Percentiles rank a stretch among this genome's conserved stretches.
phyloP scores from a whole-genome alignment of 768 basidiomycete species.

The Serendipita sp. region DNA sequence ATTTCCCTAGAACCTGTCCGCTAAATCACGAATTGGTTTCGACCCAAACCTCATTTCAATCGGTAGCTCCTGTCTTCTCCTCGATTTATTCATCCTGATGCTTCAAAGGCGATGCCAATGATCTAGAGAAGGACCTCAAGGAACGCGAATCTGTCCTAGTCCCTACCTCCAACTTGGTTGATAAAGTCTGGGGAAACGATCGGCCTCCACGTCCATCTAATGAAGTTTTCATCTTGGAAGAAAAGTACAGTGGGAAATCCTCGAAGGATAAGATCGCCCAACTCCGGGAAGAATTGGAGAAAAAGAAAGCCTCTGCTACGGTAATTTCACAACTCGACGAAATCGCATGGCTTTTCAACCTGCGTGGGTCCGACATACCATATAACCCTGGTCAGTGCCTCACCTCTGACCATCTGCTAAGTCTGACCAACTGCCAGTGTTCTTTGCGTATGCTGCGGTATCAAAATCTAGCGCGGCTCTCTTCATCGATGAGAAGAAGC shows the following conservation, averaged over 20 bases:
- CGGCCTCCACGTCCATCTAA: conserved; percentile 55
- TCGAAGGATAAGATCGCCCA: conserved; percentile 48
- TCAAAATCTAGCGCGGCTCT: conserved; percentile 39
- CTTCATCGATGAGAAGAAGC: conserved; percentile 44
- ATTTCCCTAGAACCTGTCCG: neutral
- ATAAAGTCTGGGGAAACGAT: conserved; percentile 51
- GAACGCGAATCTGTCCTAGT: conserved; percentile 44
- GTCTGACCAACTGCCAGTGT: conserved; percentile 32
- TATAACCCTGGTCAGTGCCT: conserved; percentile 49
- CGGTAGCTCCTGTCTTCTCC: conserved; percentile 22
- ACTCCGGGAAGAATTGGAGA: conserved; percentile 46
- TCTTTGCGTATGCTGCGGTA: conserved; percentile 82
- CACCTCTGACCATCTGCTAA: neutral
- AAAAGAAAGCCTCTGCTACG: conserved; percentile 37
- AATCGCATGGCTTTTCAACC: conserved; percentile 85
- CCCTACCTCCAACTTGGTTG: conserved; percentile 60
- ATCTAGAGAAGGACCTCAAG: conserved; percentile 39
- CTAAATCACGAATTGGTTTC: conserved; percentile 53
- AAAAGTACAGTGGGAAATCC: conserved; percentile 59
- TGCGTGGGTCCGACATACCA: conserved; percentile 81
- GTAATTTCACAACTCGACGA: conserved; percentile 87
- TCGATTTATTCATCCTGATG: neutral
- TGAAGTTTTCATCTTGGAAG: conserved; percentile 46
- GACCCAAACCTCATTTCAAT: conserved; percentile 64
- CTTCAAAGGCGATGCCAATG: conserved; percentile 43